phyloP scores from a whole-genome alignment of 2,329 filamentous ascomycete species.

The Apiospora kogelbergensis region DNA sequence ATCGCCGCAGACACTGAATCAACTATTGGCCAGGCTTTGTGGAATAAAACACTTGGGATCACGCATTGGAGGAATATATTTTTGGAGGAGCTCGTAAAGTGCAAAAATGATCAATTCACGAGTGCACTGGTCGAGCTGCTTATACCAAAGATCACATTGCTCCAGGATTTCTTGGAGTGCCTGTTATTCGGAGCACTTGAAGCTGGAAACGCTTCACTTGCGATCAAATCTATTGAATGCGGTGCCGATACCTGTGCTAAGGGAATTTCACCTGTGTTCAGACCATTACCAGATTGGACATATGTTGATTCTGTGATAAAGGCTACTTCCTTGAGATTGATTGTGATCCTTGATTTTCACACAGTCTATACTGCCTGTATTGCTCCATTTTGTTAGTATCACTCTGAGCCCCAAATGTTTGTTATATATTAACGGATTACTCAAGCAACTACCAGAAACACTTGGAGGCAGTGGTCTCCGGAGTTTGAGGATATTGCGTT shows the following conservation, averaged over 20 bases:
- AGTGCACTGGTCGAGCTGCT: background rate
- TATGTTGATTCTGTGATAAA: no score
- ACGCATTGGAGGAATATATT: no score
- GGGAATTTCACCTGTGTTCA: background rate
- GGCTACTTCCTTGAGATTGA: background rate
- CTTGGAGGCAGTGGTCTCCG: background rate
- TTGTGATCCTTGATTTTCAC: background rate
- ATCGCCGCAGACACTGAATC: background rate
- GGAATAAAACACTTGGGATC: no score
- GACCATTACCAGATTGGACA: background rate
- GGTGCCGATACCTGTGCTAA: background rate
- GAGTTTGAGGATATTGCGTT: background rate
- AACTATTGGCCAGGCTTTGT: background rate
- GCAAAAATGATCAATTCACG: background rate
- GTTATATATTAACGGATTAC: no score
- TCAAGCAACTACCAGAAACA: no score
- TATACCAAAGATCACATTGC: background rate
- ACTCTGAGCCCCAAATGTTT: background rate
- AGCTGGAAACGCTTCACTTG: background rate
- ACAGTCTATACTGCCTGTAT: background rate
- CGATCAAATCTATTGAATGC: background rate
- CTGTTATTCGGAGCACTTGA: background rate
- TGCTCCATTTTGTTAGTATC: background rate
- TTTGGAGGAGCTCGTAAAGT: background rate
- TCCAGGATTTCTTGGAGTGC: background rate